Evolutionary conservation across 2,329 filamentous ascomycete genomes (phyloP).

Genomic region (Karstenula rhodostoma): DNA sequence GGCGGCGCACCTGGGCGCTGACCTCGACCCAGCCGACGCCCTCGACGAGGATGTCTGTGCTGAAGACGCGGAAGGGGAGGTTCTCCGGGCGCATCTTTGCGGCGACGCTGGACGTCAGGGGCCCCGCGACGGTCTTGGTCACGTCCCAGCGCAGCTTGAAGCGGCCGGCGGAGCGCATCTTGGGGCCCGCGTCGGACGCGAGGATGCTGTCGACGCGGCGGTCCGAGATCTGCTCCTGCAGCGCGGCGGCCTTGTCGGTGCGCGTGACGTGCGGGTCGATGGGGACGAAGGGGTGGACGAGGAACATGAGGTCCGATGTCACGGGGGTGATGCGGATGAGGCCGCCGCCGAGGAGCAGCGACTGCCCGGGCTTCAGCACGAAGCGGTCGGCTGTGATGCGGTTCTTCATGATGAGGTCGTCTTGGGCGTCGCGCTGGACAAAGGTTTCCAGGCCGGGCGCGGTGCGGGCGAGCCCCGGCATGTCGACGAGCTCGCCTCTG

Average conservation of each 20-base stretch:
- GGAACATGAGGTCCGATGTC: constrained; percentile 69
- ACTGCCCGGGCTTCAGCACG: constrained; percentile 77
- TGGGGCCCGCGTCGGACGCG: constrained; percentile 45
- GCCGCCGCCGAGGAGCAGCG: constrained; percentile 80
- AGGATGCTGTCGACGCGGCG: constrained; percentile 70
- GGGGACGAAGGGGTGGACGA: constrained; percentile 88
- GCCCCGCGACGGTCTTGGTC: constrained; percentile 79
- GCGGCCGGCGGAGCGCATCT: constrained; percentile 67
- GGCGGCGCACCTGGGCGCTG: constrained; percentile 75
- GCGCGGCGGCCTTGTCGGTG: constrained; percentile 79
- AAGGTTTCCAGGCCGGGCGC: constrained; percentile 69
- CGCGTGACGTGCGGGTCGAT: constrained; percentile 78
- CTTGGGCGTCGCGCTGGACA: constrained; percentile 71
- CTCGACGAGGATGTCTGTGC: constrained; percentile 86
- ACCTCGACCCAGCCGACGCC: constrained; percentile 94
- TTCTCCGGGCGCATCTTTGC: constrained; percentile 70
- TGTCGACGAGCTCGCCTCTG: constrained; percentile 89
- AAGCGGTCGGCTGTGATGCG: constrained; percentile 77
- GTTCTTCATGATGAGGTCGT: constrained; percentile 78
- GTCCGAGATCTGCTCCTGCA: constrained; percentile 66
- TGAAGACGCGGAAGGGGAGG: constrained; percentile 81
- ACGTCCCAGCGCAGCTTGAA: constrained; percentile 83
- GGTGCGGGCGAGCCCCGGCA: constrained; percentile 83
- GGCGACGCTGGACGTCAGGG: constrained; percentile 70
- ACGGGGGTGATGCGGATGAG: constrained; percentile 86